Conservation (phyloP, 2,329 filamentous ascomycete species). For the Epichloe sibirici region DNA sequence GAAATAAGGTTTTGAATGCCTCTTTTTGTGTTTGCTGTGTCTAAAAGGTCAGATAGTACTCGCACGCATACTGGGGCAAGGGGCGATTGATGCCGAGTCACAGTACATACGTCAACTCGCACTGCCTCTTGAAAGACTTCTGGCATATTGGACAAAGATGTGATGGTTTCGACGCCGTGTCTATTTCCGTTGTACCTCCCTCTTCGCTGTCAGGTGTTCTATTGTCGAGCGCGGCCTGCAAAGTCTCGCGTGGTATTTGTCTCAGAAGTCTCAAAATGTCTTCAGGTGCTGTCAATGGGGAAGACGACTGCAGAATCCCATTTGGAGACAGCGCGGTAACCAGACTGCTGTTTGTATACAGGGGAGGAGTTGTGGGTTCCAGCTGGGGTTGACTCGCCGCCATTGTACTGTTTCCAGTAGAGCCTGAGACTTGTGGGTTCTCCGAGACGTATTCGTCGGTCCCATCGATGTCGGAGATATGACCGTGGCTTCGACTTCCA, state of each 20-base stretch:
- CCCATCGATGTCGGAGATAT: neutral
- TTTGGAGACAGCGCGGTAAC: too few species aligned
- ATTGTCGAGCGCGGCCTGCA: neutral
- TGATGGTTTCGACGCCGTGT: neutral
- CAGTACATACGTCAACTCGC: conserved; percentile 42
- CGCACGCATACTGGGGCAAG: neutral
- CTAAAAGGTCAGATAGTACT: neutral
- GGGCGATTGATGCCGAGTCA: neutral
- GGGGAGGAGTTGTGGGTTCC: neutral
- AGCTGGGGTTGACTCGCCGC: neutral
- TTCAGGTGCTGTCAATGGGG: neutral
- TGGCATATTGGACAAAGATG: conserved; percentile 26
- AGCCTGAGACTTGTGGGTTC: too few species aligned
- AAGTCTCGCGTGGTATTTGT: neutral
- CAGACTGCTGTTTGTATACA: neutral
- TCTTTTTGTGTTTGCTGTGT: conserved; percentile 67
- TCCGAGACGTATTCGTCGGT: neutral
- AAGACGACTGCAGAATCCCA: neutral
- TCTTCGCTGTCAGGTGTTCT: neutral
- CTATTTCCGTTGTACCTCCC: conserved; percentile 4
- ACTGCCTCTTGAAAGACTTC: conserved; percentile 37
- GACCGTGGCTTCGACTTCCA: neutral
- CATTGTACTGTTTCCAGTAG: neutral
- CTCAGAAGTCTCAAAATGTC: neutral
- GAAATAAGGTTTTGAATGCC: conserved; percentile 69